These are phyloP conservation scores for Mucor velutinosus DNA, from an alignment of 371 early-diverging fungal species.

Conservation along the genomic window DNA sequence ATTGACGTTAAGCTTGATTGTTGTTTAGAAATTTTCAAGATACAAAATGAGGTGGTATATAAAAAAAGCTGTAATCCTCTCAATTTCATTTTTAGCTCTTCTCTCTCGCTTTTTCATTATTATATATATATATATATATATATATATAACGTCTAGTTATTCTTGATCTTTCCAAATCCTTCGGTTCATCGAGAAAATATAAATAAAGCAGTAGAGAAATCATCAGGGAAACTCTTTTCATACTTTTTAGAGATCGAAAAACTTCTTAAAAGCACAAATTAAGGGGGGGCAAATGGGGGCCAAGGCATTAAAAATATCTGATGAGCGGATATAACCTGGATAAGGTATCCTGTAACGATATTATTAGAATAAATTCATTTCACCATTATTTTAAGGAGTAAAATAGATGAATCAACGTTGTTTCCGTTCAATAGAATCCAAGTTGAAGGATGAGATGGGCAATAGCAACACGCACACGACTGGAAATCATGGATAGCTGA, in stretches of 20 bases:
- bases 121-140: too few relatives aligned
- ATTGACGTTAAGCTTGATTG: neutral
- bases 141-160: too few relatives aligned
- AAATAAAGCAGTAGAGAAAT: neutral
- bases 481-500: too few relatives aligned
- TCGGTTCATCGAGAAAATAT: neutral
- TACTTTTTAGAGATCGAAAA: neutral
- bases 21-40: neutral
- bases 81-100: neutral
- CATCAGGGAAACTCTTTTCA: neutral
- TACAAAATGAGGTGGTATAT: neutral
- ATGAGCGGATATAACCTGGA: neutral
- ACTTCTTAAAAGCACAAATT: neutral
- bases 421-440: neutral
- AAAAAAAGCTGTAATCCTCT: neutral
- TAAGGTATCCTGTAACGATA: neutral
- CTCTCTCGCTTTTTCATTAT: neutral
- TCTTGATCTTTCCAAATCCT: neutral
- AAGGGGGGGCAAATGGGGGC: neutral
- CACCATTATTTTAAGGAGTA: conserved; percentile 1
- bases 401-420: neutral
- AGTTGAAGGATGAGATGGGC: too few relatives aligned
- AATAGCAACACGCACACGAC: too few relatives aligned
- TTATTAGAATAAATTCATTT: neutral
- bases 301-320: neutral